Evolutionary conservation across 2,329 filamentous ascomycete species (phyloP), one percentile per base, ranked within the genome.

Genomic region (Fusarium transvaalense): DNA sequence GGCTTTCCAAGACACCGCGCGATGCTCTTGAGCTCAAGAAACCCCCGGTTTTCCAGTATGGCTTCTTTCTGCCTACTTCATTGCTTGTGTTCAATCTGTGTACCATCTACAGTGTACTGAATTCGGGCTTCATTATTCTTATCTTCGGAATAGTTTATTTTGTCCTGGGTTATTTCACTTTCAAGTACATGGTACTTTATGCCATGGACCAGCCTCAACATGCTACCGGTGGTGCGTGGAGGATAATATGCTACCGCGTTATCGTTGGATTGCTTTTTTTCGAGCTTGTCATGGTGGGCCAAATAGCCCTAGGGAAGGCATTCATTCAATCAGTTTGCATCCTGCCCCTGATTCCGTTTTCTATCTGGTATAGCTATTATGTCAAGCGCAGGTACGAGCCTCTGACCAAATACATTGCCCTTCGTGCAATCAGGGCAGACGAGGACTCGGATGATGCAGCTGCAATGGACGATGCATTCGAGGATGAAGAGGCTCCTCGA

Each of bases 171-270:
- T 92, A 93, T 77, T 95, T 95, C 76, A 92, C 93, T 32, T 97
- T 97, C 86, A 97, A 97, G 78, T 99, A 99, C 80, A 97, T 99
- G 82, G 84, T 99, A 6, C 85, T 99, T 6, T 99, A 99, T 78
- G 94, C 96, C 32, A 99, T 99, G 96, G 94, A 98, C 74, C 95
- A 98, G 77, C 92, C 93, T 17, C 93, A 97, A 75, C 94, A 97
- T 76, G 93, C 94, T 17, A 98, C 95, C 0, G 97, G 97, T 21
- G 90, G 91, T 64, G 94, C 94, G 6, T 99, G 96, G 96, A 91
- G 92, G 48, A 97, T 99, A 86, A 97, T 99, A 66, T 97, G 94
- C 80, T 93, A 96, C 76, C 92, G 96, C 35, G 87, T 97, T 61
- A 88, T 98, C 57, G 83, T 97, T 25, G 96, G 96, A 2, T 81